phyloP scores from a whole-genome alignment of 768 basidiomycete genomes.

The Solioccasus polychromus region DNA sequence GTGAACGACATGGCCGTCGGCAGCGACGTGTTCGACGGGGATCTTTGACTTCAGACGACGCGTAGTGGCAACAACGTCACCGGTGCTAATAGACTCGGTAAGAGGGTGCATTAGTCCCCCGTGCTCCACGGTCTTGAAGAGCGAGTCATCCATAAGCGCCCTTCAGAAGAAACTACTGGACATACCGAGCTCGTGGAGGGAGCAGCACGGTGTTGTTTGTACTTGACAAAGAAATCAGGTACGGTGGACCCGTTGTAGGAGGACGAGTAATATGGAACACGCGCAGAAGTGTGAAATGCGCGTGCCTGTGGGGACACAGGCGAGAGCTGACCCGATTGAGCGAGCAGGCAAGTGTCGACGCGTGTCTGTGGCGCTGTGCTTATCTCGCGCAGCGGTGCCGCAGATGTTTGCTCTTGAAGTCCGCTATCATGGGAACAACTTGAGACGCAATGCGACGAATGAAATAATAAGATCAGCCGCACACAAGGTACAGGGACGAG shows the following conservation, averaged over 20 bases:
- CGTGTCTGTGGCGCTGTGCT: neutral
- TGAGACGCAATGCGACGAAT: too few relatives aligned
- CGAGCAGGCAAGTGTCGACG: neutral
- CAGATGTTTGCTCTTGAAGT: too few relatives aligned
- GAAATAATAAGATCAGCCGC: too few relatives aligned
- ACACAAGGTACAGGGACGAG: too few relatives aligned
- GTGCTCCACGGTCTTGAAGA: constrained; percentile 6
- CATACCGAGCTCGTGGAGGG: constrained; percentile 7
- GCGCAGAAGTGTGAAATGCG: constrained; percentile 23
- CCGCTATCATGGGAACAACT: too few relatives aligned
- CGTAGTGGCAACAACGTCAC: constrained; percentile 26
- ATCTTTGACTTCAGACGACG: constrained; percentile 29
- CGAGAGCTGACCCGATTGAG: neutral
- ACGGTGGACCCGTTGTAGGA: constrained; percentile 27
- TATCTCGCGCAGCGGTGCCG: neutral
- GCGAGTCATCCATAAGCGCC: neutral
- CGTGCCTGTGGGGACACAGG: constrained; percentile 15
- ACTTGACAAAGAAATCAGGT: constrained; percentile 27
- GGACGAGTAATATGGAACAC: constrained; percentile 15
- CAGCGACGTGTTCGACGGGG: constrained; percentile 24
- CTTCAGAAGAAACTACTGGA: too few relatives aligned
- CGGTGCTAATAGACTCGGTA: constrained; percentile 16
- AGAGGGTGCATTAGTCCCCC: constrained; percentile 25
- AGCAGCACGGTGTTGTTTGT: constrained; percentile 21
- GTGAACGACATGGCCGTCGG: constrained; percentile 19